Conservation (phyloP, 495 filamentous ascomycete species). For the Platismatia glauca region DNA sequence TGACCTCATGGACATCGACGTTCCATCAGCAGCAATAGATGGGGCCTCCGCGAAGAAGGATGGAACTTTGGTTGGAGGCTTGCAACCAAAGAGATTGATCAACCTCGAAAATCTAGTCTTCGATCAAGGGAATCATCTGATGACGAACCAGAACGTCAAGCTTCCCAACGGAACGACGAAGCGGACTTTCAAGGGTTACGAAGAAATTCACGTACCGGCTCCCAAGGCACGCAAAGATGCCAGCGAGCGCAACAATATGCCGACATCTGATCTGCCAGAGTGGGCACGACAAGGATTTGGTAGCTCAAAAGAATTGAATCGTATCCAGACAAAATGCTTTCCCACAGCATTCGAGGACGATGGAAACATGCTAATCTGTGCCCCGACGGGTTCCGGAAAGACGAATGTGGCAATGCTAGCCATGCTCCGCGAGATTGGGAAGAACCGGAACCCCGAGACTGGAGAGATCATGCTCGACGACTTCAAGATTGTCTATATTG, state of each 20-base stretch:
- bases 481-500: constrained; percentile 96
- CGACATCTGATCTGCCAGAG: constrained; percentile 78
- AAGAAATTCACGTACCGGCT: constrained; percentile 92
- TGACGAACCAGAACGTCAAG: constrained; percentile 93
- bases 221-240: constrained; percentile 76
- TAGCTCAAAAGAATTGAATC: constrained; percentile 72
- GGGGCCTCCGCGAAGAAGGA: constrained; percentile 45
- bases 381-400: constrained; percentile 94
- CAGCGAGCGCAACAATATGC: constrained; percentile 66
- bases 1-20: constrained; percentile 84
- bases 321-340: constrained; percentile 88
- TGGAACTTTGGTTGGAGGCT: constrained; percentile 65
- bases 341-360: constrained; percentile 88
- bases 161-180: constrained; percentile 95
- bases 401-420: constrained; percentile 98
- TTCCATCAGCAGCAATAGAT: constrained; percentile 50
- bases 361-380: constrained; percentile 95
- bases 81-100: constrained; percentile 78
- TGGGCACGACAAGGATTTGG: constrained; percentile 87
- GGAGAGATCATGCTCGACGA: constrained; percentile 89
- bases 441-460: constrained; percentile 75
- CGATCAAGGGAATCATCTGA: constrained; percentile 95
- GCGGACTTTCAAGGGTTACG: constrained; percentile 91
- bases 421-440: constrained; percentile 93
- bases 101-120: constrained; percentile 95